These are phyloP conservation scores for Hyaloperonospora arabidopsidis DNA, from an alignment of 352 stramenopile species.

Conservation along the genomic window DNA sequence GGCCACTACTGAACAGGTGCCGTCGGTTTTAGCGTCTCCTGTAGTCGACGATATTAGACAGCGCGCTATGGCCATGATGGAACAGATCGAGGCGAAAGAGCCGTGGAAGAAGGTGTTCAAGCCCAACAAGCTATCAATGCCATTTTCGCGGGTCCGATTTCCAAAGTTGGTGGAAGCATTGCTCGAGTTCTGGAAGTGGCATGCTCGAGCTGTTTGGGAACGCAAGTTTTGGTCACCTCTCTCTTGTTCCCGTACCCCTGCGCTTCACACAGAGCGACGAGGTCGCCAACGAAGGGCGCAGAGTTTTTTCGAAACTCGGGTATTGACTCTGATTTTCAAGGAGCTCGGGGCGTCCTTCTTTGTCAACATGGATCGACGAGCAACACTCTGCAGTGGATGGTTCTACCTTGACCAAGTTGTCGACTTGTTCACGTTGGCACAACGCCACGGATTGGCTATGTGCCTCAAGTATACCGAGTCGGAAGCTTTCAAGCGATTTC, in stretches of 20 bases:
- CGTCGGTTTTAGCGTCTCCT: background rate
- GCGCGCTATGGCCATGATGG: slow-evolving; percentile 9
- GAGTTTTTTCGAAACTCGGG: slow-evolving; percentile 15
- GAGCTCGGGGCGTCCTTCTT: slow-evolving; percentile 27
- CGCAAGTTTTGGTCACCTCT: slow-evolving; percentile 27
- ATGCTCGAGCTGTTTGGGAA: slow-evolving; percentile 31
- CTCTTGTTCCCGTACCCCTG: background rate
- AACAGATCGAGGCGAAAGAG: slow-evolving; percentile 20
- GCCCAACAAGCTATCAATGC: slow-evolving; percentile 8
- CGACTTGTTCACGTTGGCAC: slow-evolving; percentile 17
- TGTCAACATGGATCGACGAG: slow-evolving; percentile 16
- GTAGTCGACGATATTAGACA: background rate
- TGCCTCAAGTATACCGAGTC: slow-evolving; percentile 26
- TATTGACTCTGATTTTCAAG: slow-evolving; percentile 17
- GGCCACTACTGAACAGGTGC: background rate
- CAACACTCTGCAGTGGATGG: slow-evolving; percentile 20
- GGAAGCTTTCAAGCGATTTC: slow-evolving; percentile 20
- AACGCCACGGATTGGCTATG: slow-evolving; percentile 6
- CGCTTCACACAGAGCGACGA: slow-evolving; percentile 6
- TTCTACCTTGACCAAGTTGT: slow-evolving; percentile 17
- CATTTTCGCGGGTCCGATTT: slow-evolving; percentile 15
- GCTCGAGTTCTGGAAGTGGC: slow-evolving; percentile 14
- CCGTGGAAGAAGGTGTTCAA: slow-evolving; percentile 26
- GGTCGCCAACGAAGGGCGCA: slow-evolving; percentile 22
- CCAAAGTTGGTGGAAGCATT: slow-evolving; percentile 9